A percentile compares a stretch with the other conserved stretches of the same genome.
These are phyloP conservation scores for Fusarium floridanum DNA, from an alignment of 2,329 filamentous ascomycete species.

Conservation along the genomic window DNA sequence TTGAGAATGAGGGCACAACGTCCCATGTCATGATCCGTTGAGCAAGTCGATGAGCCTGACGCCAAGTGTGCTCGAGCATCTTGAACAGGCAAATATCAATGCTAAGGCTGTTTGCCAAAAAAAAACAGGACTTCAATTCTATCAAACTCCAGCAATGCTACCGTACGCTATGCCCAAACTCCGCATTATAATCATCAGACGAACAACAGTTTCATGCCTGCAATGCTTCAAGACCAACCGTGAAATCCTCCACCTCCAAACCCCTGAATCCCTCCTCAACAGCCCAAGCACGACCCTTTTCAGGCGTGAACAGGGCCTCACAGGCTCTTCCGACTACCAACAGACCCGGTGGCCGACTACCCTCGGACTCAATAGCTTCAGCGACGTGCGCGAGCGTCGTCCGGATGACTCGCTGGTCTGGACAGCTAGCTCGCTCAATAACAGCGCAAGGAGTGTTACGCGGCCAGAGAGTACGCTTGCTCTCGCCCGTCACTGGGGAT, in stretches of 20 bases:
- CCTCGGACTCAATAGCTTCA: constrained; percentile 87
- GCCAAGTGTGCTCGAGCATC: neutral
- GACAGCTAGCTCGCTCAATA: constrained; percentile 91
- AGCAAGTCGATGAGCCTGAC: neutral
- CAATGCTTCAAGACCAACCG: constrained; percentile 39
- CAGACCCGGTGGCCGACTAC: constrained; percentile 88
- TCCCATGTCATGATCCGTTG: neutral
- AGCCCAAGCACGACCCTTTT: constrained; percentile 76
- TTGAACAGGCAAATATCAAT: neutral
- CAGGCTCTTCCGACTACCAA: constrained; percentile 89
- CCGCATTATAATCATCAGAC: constrained; percentile 3
- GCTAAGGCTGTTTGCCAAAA: neutral
- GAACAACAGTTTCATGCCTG: constrained; percentile 24
- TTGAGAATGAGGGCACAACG: neutral
- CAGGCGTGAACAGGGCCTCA: constrained; percentile 75
- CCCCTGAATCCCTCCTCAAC: constrained; percentile 90
- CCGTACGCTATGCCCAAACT: constrained; percentile 31
- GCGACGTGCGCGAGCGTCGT: constrained; percentile 85
- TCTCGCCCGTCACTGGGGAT: constrained; percentile 16
- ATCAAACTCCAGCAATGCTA: constrained; percentile 38
- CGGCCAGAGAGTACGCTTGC: constrained; percentile 72
- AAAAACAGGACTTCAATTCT: constrained; percentile 7
- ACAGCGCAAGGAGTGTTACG: constrained; percentile 87
- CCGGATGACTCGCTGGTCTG: constrained; percentile 92
- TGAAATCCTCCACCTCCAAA: constrained; percentile 66